These are phyloP conservation scores for Aspergillus ellipticus DNA, from an alignment of 495 filamentous ascomycete genomes.

Conservation along the genomic window DNA sequence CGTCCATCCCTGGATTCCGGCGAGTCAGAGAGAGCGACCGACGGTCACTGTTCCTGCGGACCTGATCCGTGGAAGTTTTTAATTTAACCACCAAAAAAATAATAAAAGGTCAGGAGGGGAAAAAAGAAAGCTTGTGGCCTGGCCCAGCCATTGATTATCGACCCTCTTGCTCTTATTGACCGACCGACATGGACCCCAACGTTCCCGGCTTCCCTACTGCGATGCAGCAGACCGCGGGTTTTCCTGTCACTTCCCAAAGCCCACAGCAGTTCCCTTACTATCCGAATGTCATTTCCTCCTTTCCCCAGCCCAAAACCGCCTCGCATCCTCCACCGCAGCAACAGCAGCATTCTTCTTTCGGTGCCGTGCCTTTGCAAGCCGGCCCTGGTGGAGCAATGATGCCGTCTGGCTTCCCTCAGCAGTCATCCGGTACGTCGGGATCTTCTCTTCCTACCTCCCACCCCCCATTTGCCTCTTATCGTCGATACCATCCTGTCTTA, in stretches of 20 bases:
- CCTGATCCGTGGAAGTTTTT: conserved; percentile 1
- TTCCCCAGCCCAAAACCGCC: conserved; percentile 35
- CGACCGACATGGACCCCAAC: conserved; percentile 41
- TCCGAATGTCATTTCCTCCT: conserved; percentile 36
- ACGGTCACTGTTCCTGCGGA: not conserved
- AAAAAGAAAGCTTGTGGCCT: not conserved
- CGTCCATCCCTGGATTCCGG: conserved; percentile 29
- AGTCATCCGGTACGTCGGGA: conserved; percentile 36
- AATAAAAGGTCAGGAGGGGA: not conserved
- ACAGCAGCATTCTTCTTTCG: conserved; percentile 33
- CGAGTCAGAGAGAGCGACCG: conserved; percentile 7
- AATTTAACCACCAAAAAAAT: not conserved
- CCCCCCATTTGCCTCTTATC: conserved; percentile 4
- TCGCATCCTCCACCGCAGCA: conserved; percentile 26
- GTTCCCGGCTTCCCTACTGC: conserved; percentile 33
- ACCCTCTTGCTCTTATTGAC: conserved; percentile 5
- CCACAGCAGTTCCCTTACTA: conserved; percentile 41
- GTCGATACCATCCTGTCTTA: not conserved
- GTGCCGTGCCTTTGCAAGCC: conserved; percentile 39
- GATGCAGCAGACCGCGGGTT: conserved; percentile 29
- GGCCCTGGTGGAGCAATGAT: conserved; percentile 44
- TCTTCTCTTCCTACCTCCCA: conserved; percentile 2
- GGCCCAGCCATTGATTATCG: conserved; percentile 7
- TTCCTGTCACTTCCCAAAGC: conserved; percentile 38
- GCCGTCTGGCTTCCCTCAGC: conserved; percentile 38